phyloP scores from a whole-genome alignment of 192 early-diverging fungal species.

The Powellomyces hirtus region DNA sequence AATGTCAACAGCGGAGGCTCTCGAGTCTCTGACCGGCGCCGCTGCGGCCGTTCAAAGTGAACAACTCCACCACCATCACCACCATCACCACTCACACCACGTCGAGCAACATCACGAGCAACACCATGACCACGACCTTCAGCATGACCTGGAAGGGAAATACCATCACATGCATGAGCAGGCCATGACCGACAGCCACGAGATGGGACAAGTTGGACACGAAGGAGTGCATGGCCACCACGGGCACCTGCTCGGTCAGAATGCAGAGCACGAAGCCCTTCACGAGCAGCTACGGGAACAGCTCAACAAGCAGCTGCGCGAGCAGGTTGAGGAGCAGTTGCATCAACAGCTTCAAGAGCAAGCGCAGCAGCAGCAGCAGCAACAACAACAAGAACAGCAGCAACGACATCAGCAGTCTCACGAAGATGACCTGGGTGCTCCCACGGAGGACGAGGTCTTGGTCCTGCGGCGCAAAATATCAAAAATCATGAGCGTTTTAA shows the following conservation, averaged over 20 bases:
- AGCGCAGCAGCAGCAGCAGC: neutral
- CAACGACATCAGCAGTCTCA: too few relatives aligned
- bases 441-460: constrained; percentile 8
- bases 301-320: neutral
- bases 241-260: neutral
- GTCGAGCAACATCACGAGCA: too few relatives aligned
- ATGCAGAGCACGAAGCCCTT: neutral
- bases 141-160: too few relatives aligned
- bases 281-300: too few relatives aligned
- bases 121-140: too few relatives aligned
- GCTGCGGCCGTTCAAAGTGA: too few relatives aligned
- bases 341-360: neutral
- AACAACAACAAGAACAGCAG: neutral
- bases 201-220: neutral
- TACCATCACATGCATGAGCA: too few relatives aligned
- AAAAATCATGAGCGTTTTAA: constrained; percentile 6
- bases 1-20: neutral
- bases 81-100: neutral
- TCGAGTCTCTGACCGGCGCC: neutral
- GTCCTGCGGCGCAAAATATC: neutral
- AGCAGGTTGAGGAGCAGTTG: neutral
- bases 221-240: neutral
- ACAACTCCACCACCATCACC: too few relatives aligned
- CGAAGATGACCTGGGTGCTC: too few relatives aligned
- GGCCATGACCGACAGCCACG: neutral